phyloP scores from a whole-genome alignment of 2,329 filamentous ascomycete genomes.

The Paramyrothecium sp. region DNA sequence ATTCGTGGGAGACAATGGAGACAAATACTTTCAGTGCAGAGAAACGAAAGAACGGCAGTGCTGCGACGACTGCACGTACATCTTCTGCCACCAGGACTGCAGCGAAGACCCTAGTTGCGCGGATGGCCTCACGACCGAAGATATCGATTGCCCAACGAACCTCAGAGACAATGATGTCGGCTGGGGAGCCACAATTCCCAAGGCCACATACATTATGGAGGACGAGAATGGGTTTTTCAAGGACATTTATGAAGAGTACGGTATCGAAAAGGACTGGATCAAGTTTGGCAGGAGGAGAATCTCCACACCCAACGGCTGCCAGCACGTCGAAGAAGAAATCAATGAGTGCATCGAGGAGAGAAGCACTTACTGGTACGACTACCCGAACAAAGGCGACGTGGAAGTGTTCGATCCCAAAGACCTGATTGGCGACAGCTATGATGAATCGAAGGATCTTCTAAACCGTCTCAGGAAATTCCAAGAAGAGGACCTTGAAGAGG shows the following conservation, averaged over 20 bases:
- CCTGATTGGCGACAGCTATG: not conserved
- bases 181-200: constrained; percentile 3
- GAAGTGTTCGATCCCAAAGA: not conserved
- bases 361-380: not conserved
- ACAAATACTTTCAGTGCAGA: constrained; percentile 10
- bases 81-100: constrained; percentile 4
- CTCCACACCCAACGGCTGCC: constrained; percentile 1
- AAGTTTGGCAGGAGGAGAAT: not conserved
- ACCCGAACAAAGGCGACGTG: not conserved
- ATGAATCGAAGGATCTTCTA: constrained; percentile 1
- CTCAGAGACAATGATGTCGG: not conserved
- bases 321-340: not conserved
- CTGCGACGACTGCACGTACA: constrained; percentile 6
- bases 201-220: constrained; percentile 11
- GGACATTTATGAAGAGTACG: constrained; percentile 11
- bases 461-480: not conserved
- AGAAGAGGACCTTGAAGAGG: not conserved
- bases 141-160: constrained; percentile 10
- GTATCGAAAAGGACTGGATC: constrained; percentile 1
- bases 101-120: constrained; percentile 4
- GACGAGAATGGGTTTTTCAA: constrained; percentile 15
- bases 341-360: not conserved
- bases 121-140: not conserved
- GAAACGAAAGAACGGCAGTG: constrained; percentile 4
- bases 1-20: constrained; percentile 8